phyloP scores from a whole-genome alignment of 768 basidiomycete species.

The Coprinopsis cinerea region DNA sequence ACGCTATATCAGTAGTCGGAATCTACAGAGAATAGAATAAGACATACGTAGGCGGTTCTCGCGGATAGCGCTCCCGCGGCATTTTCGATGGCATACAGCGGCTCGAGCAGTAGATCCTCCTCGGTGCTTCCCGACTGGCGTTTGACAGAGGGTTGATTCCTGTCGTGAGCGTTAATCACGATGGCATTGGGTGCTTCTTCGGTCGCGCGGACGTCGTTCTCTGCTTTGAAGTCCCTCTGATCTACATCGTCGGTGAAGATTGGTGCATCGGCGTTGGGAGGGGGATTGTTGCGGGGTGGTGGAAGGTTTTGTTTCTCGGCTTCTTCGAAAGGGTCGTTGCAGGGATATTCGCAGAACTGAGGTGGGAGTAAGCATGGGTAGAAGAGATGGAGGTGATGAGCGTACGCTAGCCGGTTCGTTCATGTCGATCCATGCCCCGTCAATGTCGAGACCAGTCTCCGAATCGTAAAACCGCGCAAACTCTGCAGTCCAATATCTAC shows the following conservation, averaged over 20 bases:
- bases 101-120: conserved; percentile 37
- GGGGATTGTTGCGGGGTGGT: conserved; percentile 41
- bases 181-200: conserved; percentile 1
- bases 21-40: background rate
- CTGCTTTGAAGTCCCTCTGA: conserved; percentile 11
- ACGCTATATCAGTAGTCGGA: background rate
- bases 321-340: conserved; percentile 53
- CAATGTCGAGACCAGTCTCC: conserved; percentile 52
- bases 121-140: conserved; percentile 14
- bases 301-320: conserved; percentile 48
- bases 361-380: background rate
- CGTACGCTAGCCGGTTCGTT: conserved; percentile 65
- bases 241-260: conserved; percentile 34
- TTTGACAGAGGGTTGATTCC: conserved; percentile 8
- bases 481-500: conserved; percentile 59
- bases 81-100: conserved; percentile 58
- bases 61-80: conserved; percentile 46
- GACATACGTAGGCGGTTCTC: conserved; percentile 48
- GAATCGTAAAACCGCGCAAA: conserved; percentile 52
- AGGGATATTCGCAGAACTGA: conserved; percentile 61
- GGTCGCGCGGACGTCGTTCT: background rate
- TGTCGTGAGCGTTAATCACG: background rate
- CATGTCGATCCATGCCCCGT: conserved; percentile 75
- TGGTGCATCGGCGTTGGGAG: conserved; percentile 48
- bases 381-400: background rate